phyloP scores from a whole-genome alignment of 164 flowering plant genomes.

The Vitis riparia region DNA sequence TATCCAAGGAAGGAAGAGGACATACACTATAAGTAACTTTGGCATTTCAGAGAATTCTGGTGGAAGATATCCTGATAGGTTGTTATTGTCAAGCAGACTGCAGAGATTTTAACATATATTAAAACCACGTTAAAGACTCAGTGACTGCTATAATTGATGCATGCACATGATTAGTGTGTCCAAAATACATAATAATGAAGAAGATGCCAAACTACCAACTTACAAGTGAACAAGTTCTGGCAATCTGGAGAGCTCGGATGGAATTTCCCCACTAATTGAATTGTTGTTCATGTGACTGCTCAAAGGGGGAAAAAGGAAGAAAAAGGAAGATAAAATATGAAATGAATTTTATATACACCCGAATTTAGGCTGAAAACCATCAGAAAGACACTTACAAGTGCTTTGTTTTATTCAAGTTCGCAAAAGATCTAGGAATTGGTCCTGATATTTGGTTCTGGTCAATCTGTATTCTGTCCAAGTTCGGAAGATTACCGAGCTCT shows the following conservation, averaged over 20 bases:
- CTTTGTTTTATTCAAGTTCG: slow-evolving; percentile 52
- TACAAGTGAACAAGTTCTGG: slow-evolving; percentile 80
- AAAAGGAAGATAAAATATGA: not conserved
- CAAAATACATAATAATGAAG: not conserved
- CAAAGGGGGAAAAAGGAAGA: slow-evolving; percentile 13
- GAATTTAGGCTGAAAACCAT: not conserved
- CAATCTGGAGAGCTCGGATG: slow-evolving; percentile 64
- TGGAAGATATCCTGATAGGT: slow-evolving; percentile 88
- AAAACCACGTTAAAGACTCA: not conserved
- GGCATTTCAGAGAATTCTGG: slow-evolving; percentile 69
- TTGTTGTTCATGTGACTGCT: slow-evolving; percentile 93
- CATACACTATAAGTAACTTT: slow-evolving; percentile 72
- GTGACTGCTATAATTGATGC: not conserved
- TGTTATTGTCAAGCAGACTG: slow-evolving; percentile 96
- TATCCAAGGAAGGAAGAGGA: slow-evolving; percentile 14
- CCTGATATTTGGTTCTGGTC: slow-evolving; percentile 86
- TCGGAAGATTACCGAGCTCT: slow-evolving; percentile 71
- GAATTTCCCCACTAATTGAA: slow-evolving; percentile 86
- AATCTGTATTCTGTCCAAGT: slow-evolving; percentile 69
- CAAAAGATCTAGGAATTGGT: slow-evolving; percentile 68
- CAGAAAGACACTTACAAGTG: slow-evolving; percentile 58
- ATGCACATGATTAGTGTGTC: not conserved
- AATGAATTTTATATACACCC: not conserved
- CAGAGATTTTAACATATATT: slow-evolving; percentile 16
- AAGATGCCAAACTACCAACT: slow-evolving; percentile 26